A percentile compares a stretch with the other conserved stretches of the same genome.
Evolutionary conservation across 176 grass and related monocot species (phyloP).

Genomic region (Metroxylon sagu): DNA sequence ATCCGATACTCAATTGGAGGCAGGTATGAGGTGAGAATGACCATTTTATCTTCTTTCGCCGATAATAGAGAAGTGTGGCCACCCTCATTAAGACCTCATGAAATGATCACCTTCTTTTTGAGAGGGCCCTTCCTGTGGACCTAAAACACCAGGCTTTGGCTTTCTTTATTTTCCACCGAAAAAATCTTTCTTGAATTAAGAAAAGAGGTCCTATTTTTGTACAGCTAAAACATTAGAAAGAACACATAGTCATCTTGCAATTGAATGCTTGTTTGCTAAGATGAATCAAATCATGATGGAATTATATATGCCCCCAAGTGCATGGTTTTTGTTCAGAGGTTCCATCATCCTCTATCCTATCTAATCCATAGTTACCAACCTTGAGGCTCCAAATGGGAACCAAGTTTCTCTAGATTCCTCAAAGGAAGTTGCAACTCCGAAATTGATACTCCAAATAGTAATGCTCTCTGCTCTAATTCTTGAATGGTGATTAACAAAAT

Average conservation of each 20-base stretch:
- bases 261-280: neutral
- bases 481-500: too few relatives aligned
- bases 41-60: neutral
- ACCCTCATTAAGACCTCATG: too few relatives aligned
- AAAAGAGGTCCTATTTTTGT: neutral
- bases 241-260: neutral
- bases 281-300: neutral
- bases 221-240: neutral
- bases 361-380: too few relatives aligned
- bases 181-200: neutral
- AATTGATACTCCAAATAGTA: too few relatives aligned
- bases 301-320: neutral
- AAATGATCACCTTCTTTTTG: neutral
- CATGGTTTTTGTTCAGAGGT: neutral
- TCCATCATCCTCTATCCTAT: too few relatives aligned
- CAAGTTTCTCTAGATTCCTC: too few relatives aligned
- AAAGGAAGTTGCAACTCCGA: too few relatives aligned
- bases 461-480: too few relatives aligned
- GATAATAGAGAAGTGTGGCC: too few relatives aligned
- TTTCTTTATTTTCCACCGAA: neutral
- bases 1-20: too few relatives aligned
- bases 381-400: too few relatives aligned
- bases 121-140: slow-evolving; percentile 1
- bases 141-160: neutral
- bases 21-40: neutral